Evolutionary conservation across 2,329 filamentous ascomycete species (phyloP), one percentile per base, ranked within the genome.

Genomic region (Colletotrichum acutatum): DNA sequence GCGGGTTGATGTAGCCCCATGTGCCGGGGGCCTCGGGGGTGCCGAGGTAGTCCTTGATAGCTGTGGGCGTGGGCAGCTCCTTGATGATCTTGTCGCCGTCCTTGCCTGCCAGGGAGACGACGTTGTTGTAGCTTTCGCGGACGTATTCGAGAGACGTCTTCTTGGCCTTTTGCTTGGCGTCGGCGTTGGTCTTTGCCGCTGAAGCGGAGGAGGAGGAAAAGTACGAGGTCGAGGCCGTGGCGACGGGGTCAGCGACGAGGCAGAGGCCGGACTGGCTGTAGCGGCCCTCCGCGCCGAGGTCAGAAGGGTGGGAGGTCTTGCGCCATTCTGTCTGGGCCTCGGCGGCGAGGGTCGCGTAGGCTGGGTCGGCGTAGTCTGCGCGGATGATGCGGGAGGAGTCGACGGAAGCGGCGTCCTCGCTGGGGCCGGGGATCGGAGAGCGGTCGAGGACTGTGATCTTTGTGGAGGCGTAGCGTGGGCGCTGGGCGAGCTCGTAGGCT

Each of bases 361-460:
- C 89, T 0, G 90, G 84, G 79, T 96, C 91, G 5, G 94, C 92
- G 79, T 98, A 98, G 86, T 98, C 96, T 63, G 90, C 84, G 69
- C 91, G 87, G 75, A 93, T 86, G 76, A 92, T 91, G 76, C 91
- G 88, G 16, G 90, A 92, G 4, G 86, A 86, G 82, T 93, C 91
- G 78, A 92, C 87, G 75, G 88, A 90, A 63, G 90, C 87, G 70
- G 87, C 86, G 77, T 93, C 90, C 56, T 85, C 83, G 7, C 89
- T 85, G 2, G 90, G 90, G 30, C 82, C 82, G 60, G 78, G 68
- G 2, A 80, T 80, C 4, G 84, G 81, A 5, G 86, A 86, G 68
- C 89, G 85, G 80, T 93, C 89, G 70, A 93, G 82, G 63, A 93
- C 77, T 19, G 89, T 91, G 80, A 93, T 90, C 66, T 82, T 79